A percentile compares a stretch with the other conserved stretches of the same genome.
phyloP scores from a whole-genome alignment of 768 basidiomycete species.

The Fistulinella prunicolor region DNA sequence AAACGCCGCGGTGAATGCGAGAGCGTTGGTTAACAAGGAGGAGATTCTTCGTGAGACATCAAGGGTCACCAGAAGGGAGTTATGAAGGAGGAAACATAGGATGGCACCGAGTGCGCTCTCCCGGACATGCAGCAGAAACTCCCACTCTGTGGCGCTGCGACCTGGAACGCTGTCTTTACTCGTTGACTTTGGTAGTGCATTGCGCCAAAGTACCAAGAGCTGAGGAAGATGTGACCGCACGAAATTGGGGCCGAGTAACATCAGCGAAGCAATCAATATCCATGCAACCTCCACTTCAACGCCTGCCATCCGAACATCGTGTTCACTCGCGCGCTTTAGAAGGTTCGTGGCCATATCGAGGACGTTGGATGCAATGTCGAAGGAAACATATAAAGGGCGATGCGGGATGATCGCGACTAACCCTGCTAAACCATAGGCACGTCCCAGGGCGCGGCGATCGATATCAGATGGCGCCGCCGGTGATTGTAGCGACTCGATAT shows the following conservation, averaged over 20 bases:
- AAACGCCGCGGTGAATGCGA: conserved; percentile 88
- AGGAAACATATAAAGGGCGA: conserved; percentile 90
- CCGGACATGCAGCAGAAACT: conserved; percentile 85
- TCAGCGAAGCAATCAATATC: conserved; percentile 86
- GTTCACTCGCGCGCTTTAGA: conserved; percentile 87
- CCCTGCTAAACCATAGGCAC: conserved; percentile 86
- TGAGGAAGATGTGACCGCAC: conserved; percentile 93
- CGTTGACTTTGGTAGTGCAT: conserved; percentile 93
- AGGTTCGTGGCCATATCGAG: conserved; percentile 89
- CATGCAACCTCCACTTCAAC: conserved; percentile 93
- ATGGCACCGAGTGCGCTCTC: conserved; percentile 90
- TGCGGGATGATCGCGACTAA: conserved; percentile 83
- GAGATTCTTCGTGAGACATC: conserved; percentile 90
- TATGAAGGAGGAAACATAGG: conserved; percentile 82
- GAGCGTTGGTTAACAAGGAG: conserved; percentile 81
- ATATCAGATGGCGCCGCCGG: conserved; percentile 73
- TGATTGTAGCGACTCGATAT: conserved; percentile 68
- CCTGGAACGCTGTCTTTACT: conserved; percentile 74
- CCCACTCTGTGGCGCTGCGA: conserved; percentile 78
- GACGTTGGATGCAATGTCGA: conserved; percentile 87
- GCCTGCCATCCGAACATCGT: conserved; percentile 77
- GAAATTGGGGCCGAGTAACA: conserved; percentile 91
- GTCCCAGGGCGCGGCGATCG: conserved; percentile 72
- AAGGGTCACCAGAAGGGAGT: conserved; percentile 75
- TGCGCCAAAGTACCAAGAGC: conserved; percentile 93